These are phyloP conservation scores for Ophiostoma tasmaniense DNA, from an alignment of 2,329 filamentous ascomycete species.

Conservation along the genomic window DNA sequence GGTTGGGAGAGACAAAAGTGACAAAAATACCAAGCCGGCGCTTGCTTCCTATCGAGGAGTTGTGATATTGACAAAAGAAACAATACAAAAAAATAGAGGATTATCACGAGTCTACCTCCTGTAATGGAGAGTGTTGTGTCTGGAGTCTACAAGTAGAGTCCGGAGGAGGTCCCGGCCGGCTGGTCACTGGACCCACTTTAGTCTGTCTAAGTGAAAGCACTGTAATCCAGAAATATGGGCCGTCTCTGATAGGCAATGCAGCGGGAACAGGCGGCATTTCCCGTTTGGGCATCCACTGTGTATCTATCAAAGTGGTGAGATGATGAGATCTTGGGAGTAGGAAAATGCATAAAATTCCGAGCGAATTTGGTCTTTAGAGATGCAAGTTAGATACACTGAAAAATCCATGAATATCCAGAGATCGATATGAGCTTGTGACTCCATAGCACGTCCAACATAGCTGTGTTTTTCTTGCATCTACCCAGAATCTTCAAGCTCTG, in stretches of 20 bases:
- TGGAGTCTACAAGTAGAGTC: neutral
- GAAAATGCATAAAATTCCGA: too few relatives aligned
- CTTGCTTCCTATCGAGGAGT: neutral
- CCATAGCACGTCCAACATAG: neutral
- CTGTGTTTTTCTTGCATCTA: neutral
- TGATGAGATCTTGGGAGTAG: too few relatives aligned
- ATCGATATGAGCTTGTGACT: neutral
- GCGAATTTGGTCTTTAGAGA: neutral
- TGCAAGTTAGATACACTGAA: neutral
- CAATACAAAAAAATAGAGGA: neutral
- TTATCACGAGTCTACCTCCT: neutral
- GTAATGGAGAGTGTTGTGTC: neutral
- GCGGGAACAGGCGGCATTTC: slow-evolving; percentile 4
- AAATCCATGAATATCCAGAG: neutral
- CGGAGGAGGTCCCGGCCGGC: neutral
- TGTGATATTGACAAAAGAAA: neutral
- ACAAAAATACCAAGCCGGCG: neutral
- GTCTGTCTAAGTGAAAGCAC: neutral
- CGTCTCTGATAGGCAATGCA: neutral
- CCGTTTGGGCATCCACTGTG: neutral
- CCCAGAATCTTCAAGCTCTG: neutral
- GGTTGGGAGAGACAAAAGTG: neutral
- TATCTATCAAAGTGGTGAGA: neutral
- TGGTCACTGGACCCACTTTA: neutral
- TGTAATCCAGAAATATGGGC: neutral